A percentile compares a stretch with the other conserved stretches of the same genome.
Conservation (phyloP, 179 eudicot species). For the Silene vulgaris region DNA sequence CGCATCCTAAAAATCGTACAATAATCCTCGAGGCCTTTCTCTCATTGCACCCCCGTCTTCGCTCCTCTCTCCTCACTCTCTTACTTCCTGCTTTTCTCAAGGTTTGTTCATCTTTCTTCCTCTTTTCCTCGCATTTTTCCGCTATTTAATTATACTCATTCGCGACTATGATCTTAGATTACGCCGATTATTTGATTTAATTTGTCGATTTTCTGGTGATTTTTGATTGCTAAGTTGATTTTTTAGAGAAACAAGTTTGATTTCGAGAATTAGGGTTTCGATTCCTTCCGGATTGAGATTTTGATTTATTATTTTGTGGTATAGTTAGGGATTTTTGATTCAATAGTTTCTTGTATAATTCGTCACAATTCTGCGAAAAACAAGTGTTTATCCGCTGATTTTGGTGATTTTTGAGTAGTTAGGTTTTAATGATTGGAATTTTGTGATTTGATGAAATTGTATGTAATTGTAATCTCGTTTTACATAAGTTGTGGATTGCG, state of each 20-base stretch:
- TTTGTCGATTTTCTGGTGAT: background rate
- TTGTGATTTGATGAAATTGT: constrained; percentile 5
- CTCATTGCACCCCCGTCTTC: background rate
- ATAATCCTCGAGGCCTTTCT: too few relatives aligned
- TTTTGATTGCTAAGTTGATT: background rate
- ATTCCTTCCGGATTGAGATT: background rate
- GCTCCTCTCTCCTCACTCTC: background rate
- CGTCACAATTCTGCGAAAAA: background rate
- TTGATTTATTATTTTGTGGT: background rate
- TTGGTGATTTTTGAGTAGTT: background rate
- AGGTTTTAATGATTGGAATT: background rate
- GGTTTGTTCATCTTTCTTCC: constrained; percentile 11
- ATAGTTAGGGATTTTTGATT: background rate
- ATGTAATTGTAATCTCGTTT: background rate
- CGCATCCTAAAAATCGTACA: too few relatives aligned
- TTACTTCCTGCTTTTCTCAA: background rate
- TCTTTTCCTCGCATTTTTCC: background rate
- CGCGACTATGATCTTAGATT: background rate
- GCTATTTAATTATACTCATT: background rate
- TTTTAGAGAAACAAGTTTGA: background rate
- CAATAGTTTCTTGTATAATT: background rate
- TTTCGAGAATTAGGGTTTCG: constrained; percentile 16
- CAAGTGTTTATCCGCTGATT: background rate
- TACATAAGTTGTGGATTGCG: background rate
- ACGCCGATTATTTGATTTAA: background rate